phyloP scores from a whole-genome alignment of 371 early-diverging fungal species.

The Phascolomyces articulosus region DNA sequence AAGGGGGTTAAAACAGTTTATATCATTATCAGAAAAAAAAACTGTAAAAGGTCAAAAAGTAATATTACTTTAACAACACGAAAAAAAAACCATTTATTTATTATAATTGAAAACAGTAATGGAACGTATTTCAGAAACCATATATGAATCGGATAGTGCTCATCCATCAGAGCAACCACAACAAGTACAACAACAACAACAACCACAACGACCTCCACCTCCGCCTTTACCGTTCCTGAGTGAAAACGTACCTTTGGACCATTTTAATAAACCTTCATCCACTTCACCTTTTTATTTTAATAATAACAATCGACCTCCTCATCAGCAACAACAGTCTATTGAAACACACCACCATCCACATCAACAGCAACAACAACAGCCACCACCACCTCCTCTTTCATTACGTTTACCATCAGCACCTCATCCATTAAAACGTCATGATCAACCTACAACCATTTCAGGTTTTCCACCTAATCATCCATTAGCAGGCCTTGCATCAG shows the following conservation, averaged over 20 bases:
- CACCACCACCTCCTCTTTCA: not conserved
- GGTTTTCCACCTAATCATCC: slow-evolving; percentile 26
- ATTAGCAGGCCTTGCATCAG: slow-evolving; percentile 16
- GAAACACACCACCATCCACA: too few species aligned
- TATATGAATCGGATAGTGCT: slow-evolving; percentile 5
- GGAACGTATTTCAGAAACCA: slow-evolving; percentile 7
- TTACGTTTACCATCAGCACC: slow-evolving; percentile 16
- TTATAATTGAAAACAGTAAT: slow-evolving; percentile 8
- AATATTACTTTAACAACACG: not conserved
- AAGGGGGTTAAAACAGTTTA: too few species aligned
- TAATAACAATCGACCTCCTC: slow-evolving; percentile 1
- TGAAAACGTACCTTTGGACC: not conserved
- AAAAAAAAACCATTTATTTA: not conserved
- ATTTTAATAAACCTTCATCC: not conserved
- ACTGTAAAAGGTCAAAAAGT: too few species aligned
- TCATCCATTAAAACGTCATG: slow-evolving; percentile 18
- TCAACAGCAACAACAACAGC: slow-evolving; percentile 10
- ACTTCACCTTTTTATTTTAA: not conserved
- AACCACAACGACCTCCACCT: slow-evolving; percentile 8
- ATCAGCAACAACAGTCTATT: slow-evolving; percentile 2
- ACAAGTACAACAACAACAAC: not conserved
- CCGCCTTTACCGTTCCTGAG: slow-evolving; percentile 5
- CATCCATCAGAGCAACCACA: not conserved
- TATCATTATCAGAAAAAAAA: too few species aligned
- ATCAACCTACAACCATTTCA: not conserved